Conservation (phyloP, 2,329 filamentous ascomycete species). For the Plenodomus biglobosus region DNA sequence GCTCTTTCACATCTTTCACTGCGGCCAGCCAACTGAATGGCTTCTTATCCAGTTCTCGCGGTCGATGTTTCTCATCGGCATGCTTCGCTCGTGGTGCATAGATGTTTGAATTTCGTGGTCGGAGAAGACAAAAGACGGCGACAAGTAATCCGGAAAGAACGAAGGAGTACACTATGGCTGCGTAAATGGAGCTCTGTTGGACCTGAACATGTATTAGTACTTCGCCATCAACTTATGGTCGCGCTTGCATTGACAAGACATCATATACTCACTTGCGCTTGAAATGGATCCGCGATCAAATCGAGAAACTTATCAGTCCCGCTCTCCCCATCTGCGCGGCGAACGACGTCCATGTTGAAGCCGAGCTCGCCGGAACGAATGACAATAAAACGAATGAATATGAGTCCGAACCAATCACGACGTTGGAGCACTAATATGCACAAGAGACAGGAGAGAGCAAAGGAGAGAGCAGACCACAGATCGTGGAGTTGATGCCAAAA, state of each 20-base stretch:
- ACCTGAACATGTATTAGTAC: conserved; percentile 47
- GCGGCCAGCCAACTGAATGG: conserved; percentile 83
- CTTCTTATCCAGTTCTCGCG: conserved; percentile 80
- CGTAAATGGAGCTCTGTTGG: conserved; percentile 67
- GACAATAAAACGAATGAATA: not conserved
- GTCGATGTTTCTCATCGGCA: conserved; percentile 86
- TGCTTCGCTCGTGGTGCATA: conserved; percentile 94
- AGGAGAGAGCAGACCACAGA: not conserved
- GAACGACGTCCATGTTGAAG: conserved; percentile 13
- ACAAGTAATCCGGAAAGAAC: conserved; percentile 73
- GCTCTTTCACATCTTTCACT: conserved; percentile 73
- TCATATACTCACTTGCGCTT: conserved; percentile 26
- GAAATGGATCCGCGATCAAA: conserved; percentile 47
- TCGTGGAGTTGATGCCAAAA: not conserved
- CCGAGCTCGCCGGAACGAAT: not conserved
- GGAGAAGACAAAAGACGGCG: conserved; percentile 81
- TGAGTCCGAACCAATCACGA: not conserved
- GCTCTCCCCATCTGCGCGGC: conserved; percentile 14
- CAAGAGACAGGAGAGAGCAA: not conserved
- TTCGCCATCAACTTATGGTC: not conserved
- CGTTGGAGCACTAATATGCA: not conserved
- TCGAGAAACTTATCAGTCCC: conserved; percentile 43
- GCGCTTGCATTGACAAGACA: not conserved
- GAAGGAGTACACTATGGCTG: conserved; percentile 77
- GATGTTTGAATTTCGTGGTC: conserved; percentile 85